Evolutionary conservation across 306 rosid genomes (phyloP).

Genomic region (Cucurbita maxima): DNA sequence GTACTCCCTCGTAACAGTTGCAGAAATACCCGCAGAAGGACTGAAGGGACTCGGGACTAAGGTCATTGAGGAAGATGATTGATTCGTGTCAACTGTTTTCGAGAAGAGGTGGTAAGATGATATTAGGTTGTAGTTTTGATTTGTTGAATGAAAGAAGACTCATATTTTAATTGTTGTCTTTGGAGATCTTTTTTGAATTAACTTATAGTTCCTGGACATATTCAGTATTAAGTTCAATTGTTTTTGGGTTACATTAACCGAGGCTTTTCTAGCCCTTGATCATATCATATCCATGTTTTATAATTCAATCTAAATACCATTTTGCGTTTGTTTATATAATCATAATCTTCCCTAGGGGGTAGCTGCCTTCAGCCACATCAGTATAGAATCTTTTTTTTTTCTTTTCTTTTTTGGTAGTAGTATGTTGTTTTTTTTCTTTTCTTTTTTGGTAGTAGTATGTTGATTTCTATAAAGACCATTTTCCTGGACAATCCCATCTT

Average conservation of each 20-base stretch:
- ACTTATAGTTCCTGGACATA: neutral
- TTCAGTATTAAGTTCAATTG: neutral
- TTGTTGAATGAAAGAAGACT: neutral
- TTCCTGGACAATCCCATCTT: too few species aligned
- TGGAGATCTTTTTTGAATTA: neutral
- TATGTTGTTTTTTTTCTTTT: too few species aligned
- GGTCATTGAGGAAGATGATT: conserved; percentile 25
- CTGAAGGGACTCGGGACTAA: conserved; percentile 20
- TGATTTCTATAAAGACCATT: too few species aligned
- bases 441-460: too few species aligned
- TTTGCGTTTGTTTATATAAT: too few species aligned
- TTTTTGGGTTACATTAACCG: neutral
- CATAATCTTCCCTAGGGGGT: too few species aligned
- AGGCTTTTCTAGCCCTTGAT: neutral
- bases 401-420: too few species aligned
- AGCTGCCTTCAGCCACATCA: too few species aligned
- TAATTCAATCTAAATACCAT: neutral
- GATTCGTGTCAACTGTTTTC: neutral
- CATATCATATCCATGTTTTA: neutral
- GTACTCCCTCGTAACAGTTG: conserved; percentile 17
- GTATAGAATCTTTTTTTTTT: too few species aligned
- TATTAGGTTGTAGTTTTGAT: neutral
- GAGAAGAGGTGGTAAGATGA: neutral
- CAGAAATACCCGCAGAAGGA: conserved; percentile 15
- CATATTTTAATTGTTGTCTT: neutral